Percentiles rank a stretch among this genome's conserved stretches.
Conservation (phyloP, 805 yeast genomes). For the Candida methanosorbosa region DNA sequence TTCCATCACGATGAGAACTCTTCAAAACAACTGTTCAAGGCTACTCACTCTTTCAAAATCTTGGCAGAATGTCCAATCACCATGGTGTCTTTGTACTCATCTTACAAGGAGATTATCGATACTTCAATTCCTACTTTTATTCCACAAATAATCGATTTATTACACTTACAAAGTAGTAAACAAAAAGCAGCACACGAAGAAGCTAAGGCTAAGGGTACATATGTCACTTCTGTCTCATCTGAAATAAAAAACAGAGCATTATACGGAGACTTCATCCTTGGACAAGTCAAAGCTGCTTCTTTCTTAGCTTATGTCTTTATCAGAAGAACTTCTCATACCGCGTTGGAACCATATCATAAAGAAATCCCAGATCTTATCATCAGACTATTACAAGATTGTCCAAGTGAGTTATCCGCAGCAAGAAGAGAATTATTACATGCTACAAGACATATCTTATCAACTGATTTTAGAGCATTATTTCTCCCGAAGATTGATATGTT, state of each 20-base stretch:
- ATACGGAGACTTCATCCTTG: conserved; percentile 80
- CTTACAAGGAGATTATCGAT: conserved; percentile 69
- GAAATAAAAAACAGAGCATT: conserved; percentile 66
- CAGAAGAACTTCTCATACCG: conserved; percentile 68
- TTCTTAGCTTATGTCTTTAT: conserved; percentile 88
- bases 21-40: conserved; percentile 47
- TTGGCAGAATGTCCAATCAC: conserved; percentile 96
- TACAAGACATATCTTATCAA: conserved; percentile 87
- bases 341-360: conserved; percentile 47
- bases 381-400: conserved; percentile 87
- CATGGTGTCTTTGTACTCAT: conserved; percentile 84
- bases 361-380: conserved; percentile 83
- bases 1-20: conserved; percentile 31
- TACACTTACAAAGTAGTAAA: conserved; percentile 72
- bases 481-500: conserved; percentile 78
- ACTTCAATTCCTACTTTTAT: conserved; percentile 67
- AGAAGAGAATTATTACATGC: conserved; percentile 91
- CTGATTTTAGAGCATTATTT: conserved; percentile 76
- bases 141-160: conserved; percentile 70
- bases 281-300: conserved; percentile 95
- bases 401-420: conserved; percentile 84
- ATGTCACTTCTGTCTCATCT: conserved; percentile 66
- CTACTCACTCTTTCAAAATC: conserved; percentile 81
- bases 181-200: conserved; percentile 60
- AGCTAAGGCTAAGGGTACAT: conserved; percentile 46